Evolutionary conservation across 2,329 filamentous ascomycete species (phyloP), one percentile per base, ranked within the genome.

Genomic region (Cladosporium cucumerinum): DNA sequence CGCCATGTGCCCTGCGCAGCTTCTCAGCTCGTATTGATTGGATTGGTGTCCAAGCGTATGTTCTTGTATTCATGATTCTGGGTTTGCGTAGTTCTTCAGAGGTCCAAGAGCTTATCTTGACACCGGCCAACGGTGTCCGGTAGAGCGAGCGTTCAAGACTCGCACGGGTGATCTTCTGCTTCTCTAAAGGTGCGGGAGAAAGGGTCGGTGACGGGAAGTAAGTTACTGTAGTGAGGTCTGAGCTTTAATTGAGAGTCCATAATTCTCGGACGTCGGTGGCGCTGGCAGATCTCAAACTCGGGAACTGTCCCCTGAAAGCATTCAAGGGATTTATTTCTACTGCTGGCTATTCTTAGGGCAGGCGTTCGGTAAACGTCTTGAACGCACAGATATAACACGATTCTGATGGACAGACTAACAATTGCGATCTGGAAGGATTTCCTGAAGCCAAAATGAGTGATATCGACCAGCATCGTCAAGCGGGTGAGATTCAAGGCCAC

Each of bases 191-290:
- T 16, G 49, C 23, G 30, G 32, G 23, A 62, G 32, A 36, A 28
- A 39, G 60, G 46, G 46, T 14, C 28, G 25, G 60, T 30, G 49
- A 23, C 25, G 32, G 34, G 25, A 26, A 43, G 28, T 34, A n/a
- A n/a, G n/a, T n/a, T n/a, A n/a, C n/a, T n/a, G n/a, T n/a, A 21
- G 21, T 34, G 25, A 25, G 28, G 48, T 51, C 25, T 55, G 26
- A 62, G 60, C 60, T 62, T 62, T 62, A 30, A 62, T 62, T 62
- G 36, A 21, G 34, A 36, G 25, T 49, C 60, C 60, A 62, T 62
- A 61, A 26, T 46, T 43, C 12, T 62, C 60, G 60, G 60, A 55
- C 49, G 59, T 55, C 60, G 49, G 60, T 62, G 48, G 34, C 49
- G 60, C 49, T 36, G 28, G 49, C 25, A 62, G 60, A 62, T 62